A percentile compares a stretch with the other conserved stretches of the same genome.
phyloP scores from a whole-genome alignment of 2,329 filamentous ascomycete species.

The Penicillium thymicola region DNA sequence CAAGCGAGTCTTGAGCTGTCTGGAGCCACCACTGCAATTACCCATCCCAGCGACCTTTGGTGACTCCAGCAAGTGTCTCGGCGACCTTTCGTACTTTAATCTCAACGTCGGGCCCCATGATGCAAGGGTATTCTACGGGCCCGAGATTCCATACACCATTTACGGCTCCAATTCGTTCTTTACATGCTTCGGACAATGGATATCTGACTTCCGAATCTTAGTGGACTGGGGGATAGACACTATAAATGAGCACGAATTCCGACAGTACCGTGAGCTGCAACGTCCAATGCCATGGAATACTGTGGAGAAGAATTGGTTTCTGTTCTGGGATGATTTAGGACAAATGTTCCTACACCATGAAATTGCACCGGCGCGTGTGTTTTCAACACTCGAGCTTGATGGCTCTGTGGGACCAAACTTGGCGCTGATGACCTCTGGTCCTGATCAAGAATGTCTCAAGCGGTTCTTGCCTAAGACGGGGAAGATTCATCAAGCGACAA shows the following conservation, averaged over 20 bases:
- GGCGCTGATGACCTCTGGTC: constrained; percentile 33
- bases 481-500: constrained; percentile 59
- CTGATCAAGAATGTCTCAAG: constrained; percentile 48
- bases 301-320: constrained; percentile 62
- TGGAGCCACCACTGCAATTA: constrained; percentile 41
- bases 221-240: constrained; percentile 43
- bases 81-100: constrained; percentile 42
- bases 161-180: constrained; percentile 56
- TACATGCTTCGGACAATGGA: constrained; percentile 58
- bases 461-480: constrained; percentile 49
- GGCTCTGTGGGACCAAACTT: constrained; percentile 51
- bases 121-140: constrained; percentile 57
- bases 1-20: constrained; percentile 35
- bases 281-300: constrained; percentile 45
- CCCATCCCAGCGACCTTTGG: constrained; percentile 48
- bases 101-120: constrained; percentile 56
- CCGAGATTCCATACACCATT: constrained; percentile 48
- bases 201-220: constrained; percentile 53
- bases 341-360: constrained; percentile 55
- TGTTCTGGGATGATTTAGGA: constrained; percentile 55
- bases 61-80: constrained; percentile 45
- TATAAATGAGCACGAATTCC: constrained; percentile 38
- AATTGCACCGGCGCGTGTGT: constrained; percentile 49
- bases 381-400: constrained; percentile 46
- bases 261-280: constrained; percentile 50